phyloP scores from a whole-genome alignment of 1,139 yeast species.

The Scheffersomyces insectosa region DNA sequence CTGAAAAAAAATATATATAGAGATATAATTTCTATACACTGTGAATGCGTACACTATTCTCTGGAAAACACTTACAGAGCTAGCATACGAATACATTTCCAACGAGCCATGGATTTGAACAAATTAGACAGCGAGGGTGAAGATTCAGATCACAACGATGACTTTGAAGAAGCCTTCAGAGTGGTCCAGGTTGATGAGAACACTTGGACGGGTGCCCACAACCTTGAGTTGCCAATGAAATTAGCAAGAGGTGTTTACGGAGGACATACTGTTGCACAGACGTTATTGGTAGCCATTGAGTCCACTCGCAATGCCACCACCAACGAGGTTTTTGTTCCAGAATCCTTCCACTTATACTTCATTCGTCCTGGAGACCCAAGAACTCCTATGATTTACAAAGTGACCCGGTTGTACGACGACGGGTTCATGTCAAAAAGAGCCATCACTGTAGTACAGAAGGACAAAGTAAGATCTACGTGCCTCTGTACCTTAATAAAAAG shows the following conservation, averaged over 20 bases:
- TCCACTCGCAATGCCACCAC: constrained; percentile 22
- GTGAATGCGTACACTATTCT: too few species aligned
- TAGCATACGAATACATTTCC: too few species aligned
- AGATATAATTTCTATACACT: too few species aligned
- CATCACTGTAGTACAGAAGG: constrained; percentile 34
- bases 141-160: constrained; percentile 5
- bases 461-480: constrained; percentile 28
- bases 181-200: constrained; percentile 32
- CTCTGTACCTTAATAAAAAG: constrained; percentile 26
- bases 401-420: constrained; percentile 49
- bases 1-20: too few species aligned
- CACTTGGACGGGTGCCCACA: constrained; percentile 38
- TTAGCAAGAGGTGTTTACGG: constrained; percentile 79
- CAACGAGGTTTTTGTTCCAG: constrained; percentile 30
- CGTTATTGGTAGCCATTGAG: constrained; percentile 63
- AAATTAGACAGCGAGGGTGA: too few species aligned
- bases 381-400: constrained; percentile 56
- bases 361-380: constrained; percentile 49
- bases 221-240: constrained; percentile 38
- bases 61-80: too few species aligned
- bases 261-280: constrained; percentile 74
- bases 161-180: constrained; percentile 42
- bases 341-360: constrained; percentile 43
- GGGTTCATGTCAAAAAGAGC: constrained; percentile 24
- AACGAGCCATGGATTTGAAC: too few species aligned